phyloP scores from a whole-genome alignment of 163 green algal genomes.

The Coccomyxa subellipsoidea region DNA sequence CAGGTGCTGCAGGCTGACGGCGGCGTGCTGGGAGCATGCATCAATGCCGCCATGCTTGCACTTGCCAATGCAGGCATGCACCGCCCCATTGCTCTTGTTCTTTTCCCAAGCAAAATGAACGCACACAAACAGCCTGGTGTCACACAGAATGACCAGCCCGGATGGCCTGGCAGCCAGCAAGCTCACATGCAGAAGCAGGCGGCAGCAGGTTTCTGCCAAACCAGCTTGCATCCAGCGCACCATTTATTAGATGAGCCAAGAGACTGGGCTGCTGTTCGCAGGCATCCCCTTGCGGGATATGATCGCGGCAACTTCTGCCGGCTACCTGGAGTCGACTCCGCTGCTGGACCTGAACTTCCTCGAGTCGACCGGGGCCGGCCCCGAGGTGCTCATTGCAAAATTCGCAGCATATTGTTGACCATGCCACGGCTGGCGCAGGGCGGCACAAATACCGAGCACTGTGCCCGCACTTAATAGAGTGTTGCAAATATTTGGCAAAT shows the following conservation, averaged over 20 bases:
- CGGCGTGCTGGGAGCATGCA: slow-evolving; percentile 69
- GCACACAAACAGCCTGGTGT: no score
- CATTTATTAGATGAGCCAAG: not conserved
- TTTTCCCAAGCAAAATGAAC: no score
- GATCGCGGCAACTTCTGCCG: slow-evolving; percentile 62
- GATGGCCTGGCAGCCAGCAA: not conserved
- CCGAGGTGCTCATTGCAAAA: slow-evolving; percentile 76
- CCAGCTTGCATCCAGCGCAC: no score
- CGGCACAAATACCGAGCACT: no score
- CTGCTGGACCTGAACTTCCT: slow-evolving; percentile 88
- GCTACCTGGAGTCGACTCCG: slow-evolving; percentile 75
- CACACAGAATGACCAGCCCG: no score
- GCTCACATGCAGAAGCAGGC: not conserved
- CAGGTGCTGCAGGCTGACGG: slow-evolving; percentile 88
- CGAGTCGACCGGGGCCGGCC: slow-evolving; percentile 78
- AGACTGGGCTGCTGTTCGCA: slow-evolving; percentile 21
- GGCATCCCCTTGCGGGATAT: slow-evolving; percentile 79
- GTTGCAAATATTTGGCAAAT: no score
- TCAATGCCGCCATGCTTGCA: slow-evolving; percentile 91
- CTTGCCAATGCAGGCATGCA: slow-evolving; percentile 67
- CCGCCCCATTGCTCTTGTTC: no score
- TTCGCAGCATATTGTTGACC: no score
- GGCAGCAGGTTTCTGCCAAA: not conserved
- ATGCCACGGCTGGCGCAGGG: no score
- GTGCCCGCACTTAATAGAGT: no score